A percentile compares a stretch with the other conserved stretches of the same genome.
Conservation (phyloP, 2,329 filamentous ascomycete genomes). For the Fusarium dlaminii region DNA sequence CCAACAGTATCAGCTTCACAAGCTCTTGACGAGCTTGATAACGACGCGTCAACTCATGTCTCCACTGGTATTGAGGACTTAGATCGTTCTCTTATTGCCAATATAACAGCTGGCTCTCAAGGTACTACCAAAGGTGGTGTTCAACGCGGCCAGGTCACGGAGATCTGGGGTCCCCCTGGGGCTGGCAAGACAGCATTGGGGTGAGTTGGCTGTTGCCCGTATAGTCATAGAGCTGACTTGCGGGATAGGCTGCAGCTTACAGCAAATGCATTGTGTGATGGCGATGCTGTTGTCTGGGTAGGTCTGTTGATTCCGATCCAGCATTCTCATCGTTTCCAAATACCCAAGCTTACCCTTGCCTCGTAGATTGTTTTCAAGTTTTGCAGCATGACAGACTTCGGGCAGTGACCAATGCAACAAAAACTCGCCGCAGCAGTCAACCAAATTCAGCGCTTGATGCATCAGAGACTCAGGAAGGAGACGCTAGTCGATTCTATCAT, state of each 20-base stretch:
- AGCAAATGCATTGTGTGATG: constrained; percentile 68
- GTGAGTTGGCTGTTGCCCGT: constrained; percentile 57
- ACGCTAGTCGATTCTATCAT: constrained; percentile 54
- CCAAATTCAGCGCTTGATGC: constrained; percentile 7
- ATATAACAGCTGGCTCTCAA: constrained; percentile 14
- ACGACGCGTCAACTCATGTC: constrained; percentile 60
- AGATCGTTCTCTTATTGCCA: constrained; percentile 56
- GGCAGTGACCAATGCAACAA: constrained; percentile 37
- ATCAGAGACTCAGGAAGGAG: constrained; percentile 22
- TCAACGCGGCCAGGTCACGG: constrained; percentile 79
- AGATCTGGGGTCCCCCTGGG: constrained; percentile 88
- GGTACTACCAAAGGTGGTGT: constrained; percentile 63
- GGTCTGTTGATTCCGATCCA: constrained; percentile 63
- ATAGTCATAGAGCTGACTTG: constrained; percentile 17
- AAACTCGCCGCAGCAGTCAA: constrained; percentile 6
- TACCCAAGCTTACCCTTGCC: constrained; percentile 8
- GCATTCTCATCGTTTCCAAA: background rate
- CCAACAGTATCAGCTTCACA: constrained; percentile 81
- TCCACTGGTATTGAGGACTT: constrained; percentile 65
- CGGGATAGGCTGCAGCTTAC: constrained; percentile 74
- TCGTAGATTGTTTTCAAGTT: constrained; percentile 60
- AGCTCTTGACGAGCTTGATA: constrained; percentile 69
- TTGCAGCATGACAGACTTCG: constrained; percentile 43
- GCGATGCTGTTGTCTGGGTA: constrained; percentile 80
- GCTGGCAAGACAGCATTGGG: constrained; percentile 85